Conservation (phyloP, 169 alveolate genomes). For the Plasmodium fragile region DNA sequence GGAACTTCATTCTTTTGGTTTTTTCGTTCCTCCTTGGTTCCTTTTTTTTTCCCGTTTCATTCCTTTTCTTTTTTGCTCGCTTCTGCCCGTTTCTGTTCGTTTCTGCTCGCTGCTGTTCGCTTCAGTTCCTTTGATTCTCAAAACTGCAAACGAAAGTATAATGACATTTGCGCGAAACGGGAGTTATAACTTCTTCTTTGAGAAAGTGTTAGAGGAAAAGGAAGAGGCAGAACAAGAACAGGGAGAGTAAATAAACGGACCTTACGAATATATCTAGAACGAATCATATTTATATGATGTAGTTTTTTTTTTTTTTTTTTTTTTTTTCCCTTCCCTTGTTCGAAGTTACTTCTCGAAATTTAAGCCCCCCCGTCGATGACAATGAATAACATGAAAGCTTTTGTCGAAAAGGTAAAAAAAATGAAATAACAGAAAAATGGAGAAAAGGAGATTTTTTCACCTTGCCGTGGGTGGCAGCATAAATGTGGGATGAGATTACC, state of each 20-base stretch:
- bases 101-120: not conserved
- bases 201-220: not conserved
- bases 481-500: not conserved
- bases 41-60: slow-evolving; percentile 12
- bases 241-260: not conserved
- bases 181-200: not conserved
- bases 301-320: slow-evolving; percentile 26
- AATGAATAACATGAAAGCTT: slow-evolving; percentile 72
- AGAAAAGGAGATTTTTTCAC: not conserved
- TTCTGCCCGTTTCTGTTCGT: not conserved
- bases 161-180: not conserved
- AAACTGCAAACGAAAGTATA: not conserved
- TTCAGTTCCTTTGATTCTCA: not conserved
- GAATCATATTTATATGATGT: not conserved
- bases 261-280: not conserved
- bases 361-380: not conserved
- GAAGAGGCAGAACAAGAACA: not conserved
- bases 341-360: slow-evolving; percentile 3
- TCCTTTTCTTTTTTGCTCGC: not conserved
- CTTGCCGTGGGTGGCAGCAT: not conserved
- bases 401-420: slow-evolving; percentile 68
- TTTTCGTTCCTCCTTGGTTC: not conserved
- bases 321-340: slow-evolving; percentile 14
- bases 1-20: not conserved
- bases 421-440: not conserved